Evolutionary conservation across 768 basidiomycete species (phyloP).

Genomic region (Mrakia hoshinonis): DNA sequence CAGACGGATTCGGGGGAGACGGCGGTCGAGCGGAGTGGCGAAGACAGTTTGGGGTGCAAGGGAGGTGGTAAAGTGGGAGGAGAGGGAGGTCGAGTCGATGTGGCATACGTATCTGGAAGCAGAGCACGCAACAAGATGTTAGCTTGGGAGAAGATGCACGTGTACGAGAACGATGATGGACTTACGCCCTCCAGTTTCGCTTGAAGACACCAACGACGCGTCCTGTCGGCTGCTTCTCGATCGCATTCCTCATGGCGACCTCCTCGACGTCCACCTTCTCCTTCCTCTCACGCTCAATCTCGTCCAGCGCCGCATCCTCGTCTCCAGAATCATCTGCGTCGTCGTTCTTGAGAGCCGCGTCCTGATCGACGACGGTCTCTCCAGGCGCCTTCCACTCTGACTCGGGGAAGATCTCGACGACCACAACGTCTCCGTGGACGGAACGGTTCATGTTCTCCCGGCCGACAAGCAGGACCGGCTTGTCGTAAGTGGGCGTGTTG

Average conservation of each 20-base stretch:
- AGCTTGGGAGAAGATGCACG: neutral
- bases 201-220: constrained; percentile 84
- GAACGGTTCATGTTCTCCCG: constrained; percentile 92
- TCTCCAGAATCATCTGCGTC: constrained; percentile 48
- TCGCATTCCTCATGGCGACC: constrained; percentile 36
- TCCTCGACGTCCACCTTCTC: constrained; percentile 39
- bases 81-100: constrained; percentile 79
- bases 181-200: constrained; percentile 89
- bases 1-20: constrained; percentile 85
- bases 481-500: constrained; percentile 59
- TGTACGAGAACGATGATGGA: constrained; percentile 33
- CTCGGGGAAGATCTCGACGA: constrained; percentile 75
- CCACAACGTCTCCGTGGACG: constrained; percentile 86
- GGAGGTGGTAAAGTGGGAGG: constrained; percentile 66
- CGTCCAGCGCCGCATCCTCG: constrained; percentile 53
- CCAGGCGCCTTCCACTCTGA: constrained; percentile 85
- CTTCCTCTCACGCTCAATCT: constrained; percentile 47
- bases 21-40: constrained; percentile 81
- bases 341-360: constrained; percentile 77
- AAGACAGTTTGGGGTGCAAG: constrained; percentile 73
- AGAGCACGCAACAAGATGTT: neutral
- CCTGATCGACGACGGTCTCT: constrained; percentile 89
- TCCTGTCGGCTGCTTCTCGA: constrained; percentile 80
- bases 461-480: constrained; percentile 74
- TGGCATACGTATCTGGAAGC: constrained; percentile 76